These are phyloP conservation scores for Fusarium palustre DNA, from an alignment of 2,329 filamentous ascomycete genomes.

Conservation along the genomic window DNA sequence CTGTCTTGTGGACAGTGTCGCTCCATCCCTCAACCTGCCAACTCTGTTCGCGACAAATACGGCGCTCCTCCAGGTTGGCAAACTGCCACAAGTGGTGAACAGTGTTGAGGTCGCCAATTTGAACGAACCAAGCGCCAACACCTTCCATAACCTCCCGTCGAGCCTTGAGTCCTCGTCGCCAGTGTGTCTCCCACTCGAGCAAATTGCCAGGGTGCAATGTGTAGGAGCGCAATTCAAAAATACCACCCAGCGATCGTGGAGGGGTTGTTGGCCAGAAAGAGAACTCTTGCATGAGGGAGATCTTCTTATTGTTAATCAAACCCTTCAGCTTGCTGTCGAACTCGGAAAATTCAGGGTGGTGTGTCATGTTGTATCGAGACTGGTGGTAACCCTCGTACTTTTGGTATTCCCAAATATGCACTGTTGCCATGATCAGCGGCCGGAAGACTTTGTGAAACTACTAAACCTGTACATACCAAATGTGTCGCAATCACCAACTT, in stretches of 20 bases:
- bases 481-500: constrained; percentile 96
- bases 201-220: constrained; percentile 95
- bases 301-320: constrained; percentile 86
- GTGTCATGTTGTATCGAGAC: constrained; percentile 85
- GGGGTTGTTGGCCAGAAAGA: constrained; percentile 98
- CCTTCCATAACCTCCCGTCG: constrained; percentile 98
- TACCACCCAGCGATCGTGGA: constrained; percentile 86
- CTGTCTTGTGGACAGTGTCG: constrained; percentile 97
- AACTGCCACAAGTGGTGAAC: constrained; percentile 99
- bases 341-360: constrained; percentile 83
- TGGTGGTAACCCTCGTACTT: constrained; percentile 96
- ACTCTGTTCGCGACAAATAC: constrained; percentile 89
- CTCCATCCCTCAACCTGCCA: constrained; percentile 97
- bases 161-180: constrained; percentile 90
- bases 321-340: constrained; percentile 88
- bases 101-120: constrained; percentile 96
- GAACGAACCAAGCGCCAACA: constrained; percentile 97
- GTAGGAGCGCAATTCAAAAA: constrained; percentile 97
- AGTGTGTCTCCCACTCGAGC: constrained; percentile 98
- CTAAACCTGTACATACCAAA: constrained; percentile 78
- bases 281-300: constrained; percentile 98
- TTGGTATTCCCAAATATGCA: constrained; percentile 99
- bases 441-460: background rate
- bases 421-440: constrained; percentile 60
- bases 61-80: constrained; percentile 93